Conservation (phyloP, 2,329 filamentous ascomycete species). For the Pyricularia grisea region DNA sequence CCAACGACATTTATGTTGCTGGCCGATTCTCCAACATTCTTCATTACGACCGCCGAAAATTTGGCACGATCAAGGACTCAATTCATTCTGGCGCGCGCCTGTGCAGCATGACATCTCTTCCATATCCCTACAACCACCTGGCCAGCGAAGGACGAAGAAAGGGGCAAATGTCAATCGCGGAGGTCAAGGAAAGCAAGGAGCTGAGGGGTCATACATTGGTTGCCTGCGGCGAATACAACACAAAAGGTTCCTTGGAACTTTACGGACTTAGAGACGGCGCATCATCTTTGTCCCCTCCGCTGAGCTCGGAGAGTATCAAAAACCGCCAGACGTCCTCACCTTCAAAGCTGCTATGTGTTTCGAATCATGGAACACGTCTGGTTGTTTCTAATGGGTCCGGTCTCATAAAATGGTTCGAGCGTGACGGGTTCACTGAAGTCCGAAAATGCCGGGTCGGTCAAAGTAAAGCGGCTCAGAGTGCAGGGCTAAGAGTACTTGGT, state of each 20-base stretch:
- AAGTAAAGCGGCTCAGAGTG: conserved; percentile 13
- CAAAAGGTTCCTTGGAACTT: conserved; percentile 82
- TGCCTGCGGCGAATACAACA: conserved; percentile 84
- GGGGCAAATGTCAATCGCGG: conserved; percentile 44
- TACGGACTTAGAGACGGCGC: conserved; percentile 46
- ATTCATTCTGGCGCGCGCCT: conserved; percentile 78
- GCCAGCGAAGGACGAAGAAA: conserved; percentile 48
- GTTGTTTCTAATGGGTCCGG: conserved; percentile 80
- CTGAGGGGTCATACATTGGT: conserved; percentile 54
- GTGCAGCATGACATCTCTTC: conserved; percentile 61
- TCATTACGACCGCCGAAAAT: conserved; percentile 80
- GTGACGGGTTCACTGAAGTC: conserved; percentile 62
- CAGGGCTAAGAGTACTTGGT: conserved; percentile 39
- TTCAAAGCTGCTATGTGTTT: conserved; percentile 73
- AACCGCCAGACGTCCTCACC: conserved; percentile 78
- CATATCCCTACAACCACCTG: conserved; percentile 56
- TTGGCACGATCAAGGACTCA: conserved; percentile 66
- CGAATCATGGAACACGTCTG: conserved; percentile 71
- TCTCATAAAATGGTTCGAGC: conserved; percentile 81
- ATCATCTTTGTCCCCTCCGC: conserved; percentile 19
- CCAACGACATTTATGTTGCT: conserved; percentile 75
- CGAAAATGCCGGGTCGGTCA: conserved; percentile 41
- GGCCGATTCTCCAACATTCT: conserved; percentile 84
- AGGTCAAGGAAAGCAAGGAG: conserved; percentile 43
- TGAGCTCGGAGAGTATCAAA: conserved; percentile 9